Percentiles rank a stretch among this genome's conserved stretches.
Conservation (phyloP, 768 basidiomycete species). For the Boletus rubescentipes region DNA sequence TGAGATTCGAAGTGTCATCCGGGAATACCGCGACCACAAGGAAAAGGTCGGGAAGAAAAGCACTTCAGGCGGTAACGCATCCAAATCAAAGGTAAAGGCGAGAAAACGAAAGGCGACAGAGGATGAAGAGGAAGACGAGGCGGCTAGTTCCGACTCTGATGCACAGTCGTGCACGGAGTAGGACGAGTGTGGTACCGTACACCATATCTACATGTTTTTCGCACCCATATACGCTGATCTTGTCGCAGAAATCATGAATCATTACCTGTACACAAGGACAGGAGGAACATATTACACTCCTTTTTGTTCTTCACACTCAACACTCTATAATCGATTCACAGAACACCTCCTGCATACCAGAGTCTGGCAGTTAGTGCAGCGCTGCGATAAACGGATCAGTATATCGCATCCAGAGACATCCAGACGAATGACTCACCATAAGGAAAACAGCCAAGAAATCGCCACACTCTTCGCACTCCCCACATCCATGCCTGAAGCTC, state of each 20-base stretch:
- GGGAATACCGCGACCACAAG: conserved; percentile 12
- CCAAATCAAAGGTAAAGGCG: conserved; percentile 4
- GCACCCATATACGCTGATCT: not conserved
- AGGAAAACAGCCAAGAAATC: conserved; percentile 41
- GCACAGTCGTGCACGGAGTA: not conserved
- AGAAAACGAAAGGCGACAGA: conserved; percentile 5
- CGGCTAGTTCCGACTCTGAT: not conserved
- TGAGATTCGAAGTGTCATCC: conserved; percentile 14
- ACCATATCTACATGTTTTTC: not conserved
- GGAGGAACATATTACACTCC: not conserved
- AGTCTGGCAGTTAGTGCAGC: conserved; percentile 24
- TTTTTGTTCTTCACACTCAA: not conserved
- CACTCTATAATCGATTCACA: conserved; percentile 24
- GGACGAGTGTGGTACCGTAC: not conserved
- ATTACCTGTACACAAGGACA: not conserved
- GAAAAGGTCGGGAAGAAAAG: conserved; percentile 2
- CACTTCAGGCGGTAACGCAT: not conserved
- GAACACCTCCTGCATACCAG: conserved; percentile 30
- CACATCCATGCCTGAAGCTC: conserved; percentile 43
- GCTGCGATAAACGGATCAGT: conserved; percentile 13
- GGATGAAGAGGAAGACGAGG: conserved; percentile 10
- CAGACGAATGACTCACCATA: conserved; percentile 39
- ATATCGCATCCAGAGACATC: not conserved
- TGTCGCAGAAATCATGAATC: not conserved
- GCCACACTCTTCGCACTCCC: conserved; percentile 47